A percentile compares a stretch with the other conserved stretches of the same genome.
Conservation (phyloP, 306 rosid genomes). For the Cajanus cajan region DNA sequence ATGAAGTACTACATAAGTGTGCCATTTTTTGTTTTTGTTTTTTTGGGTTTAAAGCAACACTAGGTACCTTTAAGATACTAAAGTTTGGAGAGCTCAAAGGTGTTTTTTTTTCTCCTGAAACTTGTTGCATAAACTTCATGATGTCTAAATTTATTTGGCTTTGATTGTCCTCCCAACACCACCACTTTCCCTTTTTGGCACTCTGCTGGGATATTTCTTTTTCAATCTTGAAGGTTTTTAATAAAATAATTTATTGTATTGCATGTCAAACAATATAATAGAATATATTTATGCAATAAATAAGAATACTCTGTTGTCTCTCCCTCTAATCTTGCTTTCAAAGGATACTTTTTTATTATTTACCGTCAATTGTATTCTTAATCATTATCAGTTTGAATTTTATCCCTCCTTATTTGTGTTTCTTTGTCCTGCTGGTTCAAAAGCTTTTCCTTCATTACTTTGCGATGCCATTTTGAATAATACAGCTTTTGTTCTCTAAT, state of each 20-base stretch:
- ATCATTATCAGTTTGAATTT: slow-evolving; percentile 11
- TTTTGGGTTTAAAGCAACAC: background rate
- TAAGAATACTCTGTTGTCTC: slow-evolving; percentile 6
- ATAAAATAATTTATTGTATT: slow-evolving; percentile 4
- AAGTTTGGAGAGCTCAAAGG: background rate
- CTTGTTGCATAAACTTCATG: background rate
- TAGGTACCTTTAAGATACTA: background rate
- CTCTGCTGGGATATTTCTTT: slow-evolving; percentile 6
- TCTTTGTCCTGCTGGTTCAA: slow-evolving; percentile 19
- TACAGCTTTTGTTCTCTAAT: slow-evolving; percentile 8
- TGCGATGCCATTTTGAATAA: slow-evolving; percentile 8
- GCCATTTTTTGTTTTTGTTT: background rate
- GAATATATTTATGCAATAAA: background rate
- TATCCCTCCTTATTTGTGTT: background rate
- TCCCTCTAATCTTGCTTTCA: slow-evolving; percentile 12
- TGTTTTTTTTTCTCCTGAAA: background rate
- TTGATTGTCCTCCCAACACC: slow-evolving; percentile 23
- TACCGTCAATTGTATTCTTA: background rate
- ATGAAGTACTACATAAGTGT: background rate
- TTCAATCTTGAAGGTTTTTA: slow-evolving; percentile 4
- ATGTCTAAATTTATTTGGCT: background rate
- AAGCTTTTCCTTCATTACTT: slow-evolving; percentile 25
- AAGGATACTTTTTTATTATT: slow-evolving; percentile 6
- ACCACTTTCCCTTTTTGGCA: background rate
- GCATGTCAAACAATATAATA: slow-evolving; percentile 5